Evolutionary conservation across 371 early-diverging fungal genomes (phyloP).

Genomic region (Rhizomucor pusillus): DNA sequence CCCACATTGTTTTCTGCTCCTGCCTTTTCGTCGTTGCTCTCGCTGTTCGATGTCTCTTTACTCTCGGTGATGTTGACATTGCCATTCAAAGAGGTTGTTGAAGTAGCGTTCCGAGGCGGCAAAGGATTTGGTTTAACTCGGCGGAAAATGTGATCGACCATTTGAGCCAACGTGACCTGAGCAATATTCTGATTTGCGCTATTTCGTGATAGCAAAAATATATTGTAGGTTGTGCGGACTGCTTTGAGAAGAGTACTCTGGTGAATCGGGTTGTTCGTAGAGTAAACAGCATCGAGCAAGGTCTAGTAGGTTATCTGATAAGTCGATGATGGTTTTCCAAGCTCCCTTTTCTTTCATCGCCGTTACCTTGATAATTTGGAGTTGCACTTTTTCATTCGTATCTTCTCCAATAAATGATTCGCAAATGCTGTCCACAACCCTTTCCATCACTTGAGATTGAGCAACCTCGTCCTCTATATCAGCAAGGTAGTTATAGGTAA

Average conservation of each 20-base stretch:
- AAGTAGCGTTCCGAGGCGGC: constrained; percentile 5
- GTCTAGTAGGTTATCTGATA: constrained; percentile 58
- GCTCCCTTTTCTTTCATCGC: constrained; percentile 10
- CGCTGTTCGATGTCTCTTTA: constrained; percentile 8
- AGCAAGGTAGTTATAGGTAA: constrained; percentile 70
- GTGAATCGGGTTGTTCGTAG: constrained; percentile 66
- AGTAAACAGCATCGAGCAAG: constrained; percentile 79
- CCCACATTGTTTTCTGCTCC: constrained; percentile 2
- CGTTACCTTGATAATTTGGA: constrained; percentile 72
- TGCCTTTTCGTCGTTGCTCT: not conserved
- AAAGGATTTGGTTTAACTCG: constrained; percentile 44
- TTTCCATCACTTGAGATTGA: constrained; percentile 49
- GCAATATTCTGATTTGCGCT: constrained; percentile 82
- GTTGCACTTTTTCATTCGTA: constrained; percentile 73
- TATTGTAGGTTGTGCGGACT: constrained; percentile 74
- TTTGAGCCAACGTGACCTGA: constrained; percentile 86
- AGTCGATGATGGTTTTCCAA: constrained; percentile 10
- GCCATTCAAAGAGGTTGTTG: constrained; percentile 12
- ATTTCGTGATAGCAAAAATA: constrained; percentile 68
- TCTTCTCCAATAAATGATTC: constrained; percentile 65
- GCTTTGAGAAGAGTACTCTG: constrained; percentile 77
- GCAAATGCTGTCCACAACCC: constrained; percentile 56
- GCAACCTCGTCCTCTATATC: constrained; percentile 45
- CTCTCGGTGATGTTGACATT: not conserved
- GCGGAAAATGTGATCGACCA: constrained; percentile 82